A percentile compares a stretch with the other conserved stretches of the same genome.
These are phyloP conservation scores for Fusarium sterilihyphosum DNA, from an alignment of 2,329 filamentous ascomycete species.

Conservation along the genomic window DNA sequence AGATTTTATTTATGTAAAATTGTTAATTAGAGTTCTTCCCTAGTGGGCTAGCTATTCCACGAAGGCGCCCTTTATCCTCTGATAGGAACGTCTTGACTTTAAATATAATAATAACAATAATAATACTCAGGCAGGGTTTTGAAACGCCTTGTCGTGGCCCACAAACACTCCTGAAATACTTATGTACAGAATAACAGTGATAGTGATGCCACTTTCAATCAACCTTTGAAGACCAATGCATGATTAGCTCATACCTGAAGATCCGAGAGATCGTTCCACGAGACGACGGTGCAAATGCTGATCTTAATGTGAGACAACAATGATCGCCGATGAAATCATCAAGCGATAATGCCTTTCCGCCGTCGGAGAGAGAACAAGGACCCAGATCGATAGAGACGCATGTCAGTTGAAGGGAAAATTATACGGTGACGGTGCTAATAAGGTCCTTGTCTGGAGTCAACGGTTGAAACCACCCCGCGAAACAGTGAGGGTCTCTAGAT, in stretches of 20 bases:
- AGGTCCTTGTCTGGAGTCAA: neutral
- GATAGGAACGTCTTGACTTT: no score
- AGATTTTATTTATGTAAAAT: no score
- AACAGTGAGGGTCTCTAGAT: neutral
- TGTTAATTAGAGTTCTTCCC: no score
- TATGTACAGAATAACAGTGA: neutral
- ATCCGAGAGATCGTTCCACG: neutral
- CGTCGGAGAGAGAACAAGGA: neutral
- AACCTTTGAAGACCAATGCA: neutral
- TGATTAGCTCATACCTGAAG: neutral
- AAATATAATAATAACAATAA: no score
- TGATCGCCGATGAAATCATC: neutral
- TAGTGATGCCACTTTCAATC: constrained; percentile 18
- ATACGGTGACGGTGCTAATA: neutral
- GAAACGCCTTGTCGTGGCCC: constrained; percentile 25
- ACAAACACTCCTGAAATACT: constrained; percentile 32
- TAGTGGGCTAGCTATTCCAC: no score
- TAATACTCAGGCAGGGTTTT: neutral
- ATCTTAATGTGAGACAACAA: neutral
- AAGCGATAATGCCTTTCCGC: neutral
- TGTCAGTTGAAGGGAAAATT: neutral
- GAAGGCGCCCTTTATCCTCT: no score
- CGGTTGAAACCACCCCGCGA: neutral
- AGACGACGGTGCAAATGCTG: neutral
- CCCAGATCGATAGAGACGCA: neutral